These are phyloP conservation scores for Leccinum arenicola DNA, from an alignment of 768 basidiomycete species.

Conservation along the genomic window DNA sequence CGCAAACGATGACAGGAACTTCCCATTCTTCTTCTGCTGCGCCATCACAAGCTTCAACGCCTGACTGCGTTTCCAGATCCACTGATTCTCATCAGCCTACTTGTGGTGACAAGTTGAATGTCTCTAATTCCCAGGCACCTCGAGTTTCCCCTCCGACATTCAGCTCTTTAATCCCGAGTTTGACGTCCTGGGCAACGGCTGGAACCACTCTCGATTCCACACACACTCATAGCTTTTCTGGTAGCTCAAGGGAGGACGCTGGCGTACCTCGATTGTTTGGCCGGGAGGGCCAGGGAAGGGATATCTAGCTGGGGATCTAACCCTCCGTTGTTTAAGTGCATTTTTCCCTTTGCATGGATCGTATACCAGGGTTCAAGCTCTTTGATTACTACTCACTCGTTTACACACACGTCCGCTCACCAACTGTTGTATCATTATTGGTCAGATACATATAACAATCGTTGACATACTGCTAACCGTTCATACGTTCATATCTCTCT, in stretches of 20 bases:
- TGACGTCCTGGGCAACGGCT: constrained; percentile 35
- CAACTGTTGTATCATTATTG: constrained; percentile 15
- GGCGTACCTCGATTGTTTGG: constrained; percentile 25
- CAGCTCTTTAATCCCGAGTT: constrained; percentile 30
- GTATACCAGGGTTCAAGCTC: background rate
- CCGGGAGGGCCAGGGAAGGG: constrained; percentile 25
- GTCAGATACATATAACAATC: background rate
- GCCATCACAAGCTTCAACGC: constrained; percentile 8
- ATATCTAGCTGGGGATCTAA: constrained; percentile 17
- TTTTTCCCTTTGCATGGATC: background rate
- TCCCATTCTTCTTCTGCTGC: constrained; percentile 6
- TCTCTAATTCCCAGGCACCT: constrained; percentile 18
- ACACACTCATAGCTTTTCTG: constrained; percentile 6
- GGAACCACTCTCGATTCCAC: constrained; percentile 22
- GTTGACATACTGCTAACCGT: background rate
- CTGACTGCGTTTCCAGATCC: constrained; percentile 5
- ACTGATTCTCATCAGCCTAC: constrained; percentile 1
- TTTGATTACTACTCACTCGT: constrained; percentile 3
- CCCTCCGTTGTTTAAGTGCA: background rate
- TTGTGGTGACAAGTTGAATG: constrained; percentile 5
- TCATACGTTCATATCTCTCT: background rate
- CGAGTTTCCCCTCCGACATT: constrained; percentile 23
- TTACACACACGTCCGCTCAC: background rate
- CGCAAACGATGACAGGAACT: constrained; percentile 28
- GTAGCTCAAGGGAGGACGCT: constrained; percentile 17